A percentile compares a stretch with the other conserved stretches of the same genome.
phyloP scores from a whole-genome alignment of 345 rosid genomes.

The Dipteronia sinensis region DNA sequence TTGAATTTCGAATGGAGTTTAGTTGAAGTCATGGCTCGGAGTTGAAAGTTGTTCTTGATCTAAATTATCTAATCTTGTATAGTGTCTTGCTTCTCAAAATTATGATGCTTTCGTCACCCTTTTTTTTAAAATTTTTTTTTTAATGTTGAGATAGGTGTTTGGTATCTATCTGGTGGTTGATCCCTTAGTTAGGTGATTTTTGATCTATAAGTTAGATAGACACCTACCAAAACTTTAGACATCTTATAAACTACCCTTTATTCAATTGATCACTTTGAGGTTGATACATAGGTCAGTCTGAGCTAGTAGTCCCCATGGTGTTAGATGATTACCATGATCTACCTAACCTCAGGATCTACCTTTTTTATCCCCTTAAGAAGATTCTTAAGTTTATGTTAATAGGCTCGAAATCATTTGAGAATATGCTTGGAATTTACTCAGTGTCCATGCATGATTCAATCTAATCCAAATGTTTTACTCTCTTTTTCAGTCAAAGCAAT shows the following conservation, averaged over 20 bases:
- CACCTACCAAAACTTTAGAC: background rate
- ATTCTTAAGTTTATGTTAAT: background rate
- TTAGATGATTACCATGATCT: background rate
- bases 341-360: background rate
- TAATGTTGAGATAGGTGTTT: background rate
- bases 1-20: background rate
- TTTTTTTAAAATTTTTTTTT: too few species aligned
- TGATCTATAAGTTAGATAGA: background rate
- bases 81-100: background rate
- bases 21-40: background rate
- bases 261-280: background rate
- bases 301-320: background rate
- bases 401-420: background rate
- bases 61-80: too few species aligned
- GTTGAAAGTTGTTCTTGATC: background rate
- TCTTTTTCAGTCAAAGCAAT: slow-evolving; percentile 39
- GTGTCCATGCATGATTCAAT: background rate
- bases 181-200: background rate
- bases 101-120: background rate
- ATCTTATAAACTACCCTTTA: background rate
- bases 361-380: background rate
- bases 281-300: slow-evolving; percentile 1
- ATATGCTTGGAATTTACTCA: slow-evolving; percentile 9
- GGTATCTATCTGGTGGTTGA: slow-evolving; percentile 1
- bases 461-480: background rate